Evolutionary conservation across 306 rosid species (phyloP).

Genomic region (Neltuma alba): DNA sequence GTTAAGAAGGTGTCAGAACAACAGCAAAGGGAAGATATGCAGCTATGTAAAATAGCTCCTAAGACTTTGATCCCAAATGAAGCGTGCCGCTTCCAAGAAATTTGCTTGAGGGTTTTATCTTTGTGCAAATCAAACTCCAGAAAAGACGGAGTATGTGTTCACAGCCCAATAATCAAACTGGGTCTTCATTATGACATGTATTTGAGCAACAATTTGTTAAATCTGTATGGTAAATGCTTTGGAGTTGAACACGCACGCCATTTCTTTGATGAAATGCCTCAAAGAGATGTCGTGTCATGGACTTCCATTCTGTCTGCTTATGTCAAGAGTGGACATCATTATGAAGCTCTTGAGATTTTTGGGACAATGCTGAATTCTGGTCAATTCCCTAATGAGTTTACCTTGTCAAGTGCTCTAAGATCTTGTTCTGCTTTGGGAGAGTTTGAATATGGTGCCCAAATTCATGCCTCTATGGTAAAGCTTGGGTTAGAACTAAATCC

Average conservation of each 20-base stretch:
- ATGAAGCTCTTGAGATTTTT: conserved; percentile 58
- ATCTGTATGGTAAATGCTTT: conserved; percentile 58
- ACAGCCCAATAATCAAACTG: conserved; percentile 64
- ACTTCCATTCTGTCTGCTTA: conserved; percentile 61
- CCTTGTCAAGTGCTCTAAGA: conserved; percentile 55
- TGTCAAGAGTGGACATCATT: conserved; percentile 44
- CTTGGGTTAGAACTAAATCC: conserved; percentile 56
- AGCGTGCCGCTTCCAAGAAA: conserved; percentile 43
- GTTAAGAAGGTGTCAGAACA: background rate
- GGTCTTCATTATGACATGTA: conserved; percentile 60
- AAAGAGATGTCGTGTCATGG: conserved; percentile 73
- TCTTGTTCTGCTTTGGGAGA: conserved; percentile 57
- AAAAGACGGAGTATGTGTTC: conserved; percentile 57
- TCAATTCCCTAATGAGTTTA: conserved; percentile 59
- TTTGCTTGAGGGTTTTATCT: conserved; percentile 53
- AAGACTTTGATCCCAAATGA: conserved; percentile 36
- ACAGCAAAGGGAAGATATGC: conserved; percentile 23
- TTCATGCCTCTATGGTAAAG: conserved; percentile 62
- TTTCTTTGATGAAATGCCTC: conserved; percentile 76
- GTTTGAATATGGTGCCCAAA: conserved; percentile 42
- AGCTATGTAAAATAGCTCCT: conserved; percentile 39
- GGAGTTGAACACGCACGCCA: conserved; percentile 60
- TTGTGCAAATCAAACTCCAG: conserved; percentile 59
- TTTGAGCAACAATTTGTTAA: conserved; percentile 55
- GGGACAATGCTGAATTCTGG: conserved; percentile 49